Evolutionary conservation across 2,329 filamentous ascomycete species (phyloP), one percentile per base, ranked within the genome.

Genomic region (Colletotrichum kahawae): DNA sequence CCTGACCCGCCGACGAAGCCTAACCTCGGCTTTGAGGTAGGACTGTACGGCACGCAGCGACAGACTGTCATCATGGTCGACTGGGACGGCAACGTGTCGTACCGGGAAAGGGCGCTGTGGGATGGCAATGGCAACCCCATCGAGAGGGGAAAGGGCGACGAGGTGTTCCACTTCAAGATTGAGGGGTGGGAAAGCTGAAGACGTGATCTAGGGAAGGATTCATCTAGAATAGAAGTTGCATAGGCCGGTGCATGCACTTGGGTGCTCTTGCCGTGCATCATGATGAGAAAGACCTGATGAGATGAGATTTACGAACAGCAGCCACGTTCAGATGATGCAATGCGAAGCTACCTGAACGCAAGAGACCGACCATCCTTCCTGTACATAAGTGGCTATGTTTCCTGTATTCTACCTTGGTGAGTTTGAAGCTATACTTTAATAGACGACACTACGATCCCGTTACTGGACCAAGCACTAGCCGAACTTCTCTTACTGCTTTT

Each of bases 31-130:
- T 92, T 91, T 77, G 88, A 90, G 80, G 90, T 87, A 7, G 92
- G 92, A 2, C 84, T 92, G 77, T 93, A 93, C 78, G 92, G 92
- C 5, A 93, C 92, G 7, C 92, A 93, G 82, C 84, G 92, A 48
- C 92, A 93, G 83, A 93, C 91, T 0, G 84, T 93, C 16, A 82
- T 93, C 16, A 82, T 93, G 59, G 89, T 93, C 8, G 91, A 92
- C 78, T 92, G 90, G 89, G 86, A 92, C 4, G 92, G 92, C 4
- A 90, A 90, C 43, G 90, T 92, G 21, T 89, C 87, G 0, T 92
- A 90, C 78, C 86, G 86, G 34, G 92, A 93, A 83, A 85, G 92
- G 43, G 88, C 91, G 6, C 82, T 93, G 56, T 93, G 88, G 86
- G 91, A 93, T 79, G 83, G 84, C 0, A 86, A 91, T 63, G 92